phyloP scores from a whole-genome alignment of 1,139 yeast species.

The Saccharomyces hybrid region DNA sequence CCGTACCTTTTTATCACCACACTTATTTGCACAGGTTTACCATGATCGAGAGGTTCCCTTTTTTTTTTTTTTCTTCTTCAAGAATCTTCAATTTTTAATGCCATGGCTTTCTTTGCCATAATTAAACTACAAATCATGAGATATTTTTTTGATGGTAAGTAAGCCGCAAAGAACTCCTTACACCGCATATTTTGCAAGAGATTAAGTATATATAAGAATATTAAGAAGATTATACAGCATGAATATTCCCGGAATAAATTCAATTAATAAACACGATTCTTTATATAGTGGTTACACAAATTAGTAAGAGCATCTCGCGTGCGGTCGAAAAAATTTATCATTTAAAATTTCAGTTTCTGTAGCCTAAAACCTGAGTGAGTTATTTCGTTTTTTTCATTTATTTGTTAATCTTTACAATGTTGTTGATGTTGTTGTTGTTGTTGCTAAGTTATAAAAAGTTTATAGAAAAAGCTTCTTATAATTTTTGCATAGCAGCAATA shows the following conservation, averaged over 20 bases:
- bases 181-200: background rate
- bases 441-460: background rate
- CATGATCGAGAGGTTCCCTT: background rate
- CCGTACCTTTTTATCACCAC: background rate
- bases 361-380: background rate
- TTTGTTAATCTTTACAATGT: constrained; percentile 1
- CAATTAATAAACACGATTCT: background rate
- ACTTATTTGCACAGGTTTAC: background rate
- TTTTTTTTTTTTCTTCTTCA: background rate
- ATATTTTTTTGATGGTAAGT: background rate
- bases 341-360: background rate
- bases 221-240: background rate
- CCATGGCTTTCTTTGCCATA: background rate
- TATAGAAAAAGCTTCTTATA: constrained; percentile 42
- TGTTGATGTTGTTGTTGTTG: background rate
- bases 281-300: constrained; percentile 1
- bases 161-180: background rate
- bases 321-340: background rate
- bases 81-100: background rate
- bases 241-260: constrained; percentile 4
- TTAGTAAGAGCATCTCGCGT: background rate
- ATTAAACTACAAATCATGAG: background rate
- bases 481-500: constrained; percentile 96
- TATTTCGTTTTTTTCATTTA: background rate
- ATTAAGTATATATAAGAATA: background rate